Conservation (phyloP, 352 stramenopile species). For the Globisporangium recalcitrans region DNA sequence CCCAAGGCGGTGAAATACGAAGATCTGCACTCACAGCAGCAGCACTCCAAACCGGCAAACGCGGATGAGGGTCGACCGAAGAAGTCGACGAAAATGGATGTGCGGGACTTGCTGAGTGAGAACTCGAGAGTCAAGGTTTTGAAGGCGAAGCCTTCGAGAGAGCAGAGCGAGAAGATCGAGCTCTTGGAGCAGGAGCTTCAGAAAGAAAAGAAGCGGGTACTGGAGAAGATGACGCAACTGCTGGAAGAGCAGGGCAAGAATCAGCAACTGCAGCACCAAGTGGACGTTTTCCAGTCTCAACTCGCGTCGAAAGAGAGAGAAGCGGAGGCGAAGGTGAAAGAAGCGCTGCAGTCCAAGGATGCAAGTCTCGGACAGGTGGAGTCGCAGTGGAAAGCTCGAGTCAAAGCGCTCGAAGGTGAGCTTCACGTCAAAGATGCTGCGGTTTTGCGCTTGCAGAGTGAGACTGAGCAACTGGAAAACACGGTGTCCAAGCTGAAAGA, state of each 20-base stretch:
- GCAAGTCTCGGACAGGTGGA: constrained; percentile 18
- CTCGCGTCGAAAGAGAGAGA: constrained; percentile 27
- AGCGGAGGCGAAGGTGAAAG: constrained; percentile 14
- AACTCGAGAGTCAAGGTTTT: constrained; percentile 1
- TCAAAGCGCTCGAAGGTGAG: constrained; percentile 28
- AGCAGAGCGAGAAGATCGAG: constrained; percentile 2
- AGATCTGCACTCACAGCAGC: not conserved
- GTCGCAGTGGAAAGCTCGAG: constrained; percentile 20
- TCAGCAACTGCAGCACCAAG: constrained; percentile 42
- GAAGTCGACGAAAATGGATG: constrained; percentile 13
- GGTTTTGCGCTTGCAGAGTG: constrained; percentile 28
- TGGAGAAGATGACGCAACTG: constrained; percentile 65
- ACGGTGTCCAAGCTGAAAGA: constrained; percentile 23
- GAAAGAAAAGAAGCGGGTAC: constrained; percentile 62
- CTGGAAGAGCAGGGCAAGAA: constrained; percentile 62
- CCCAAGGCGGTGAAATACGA: constrained; percentile 10
- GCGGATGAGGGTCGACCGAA: not conserved
- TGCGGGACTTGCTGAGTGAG: constrained; percentile 16
- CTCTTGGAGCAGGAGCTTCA: constrained; percentile 46
- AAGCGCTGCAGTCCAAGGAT: constrained; percentile 20
- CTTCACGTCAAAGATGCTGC: constrained; percentile 27
- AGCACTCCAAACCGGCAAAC: not conserved
- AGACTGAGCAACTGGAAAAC: constrained; percentile 33
- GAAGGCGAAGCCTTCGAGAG: not conserved
- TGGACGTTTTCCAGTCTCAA: constrained; percentile 35